Evolutionary conservation across 1,139 yeast species (phyloP).

Genomic region (Geotrichum bryndzae): DNA sequence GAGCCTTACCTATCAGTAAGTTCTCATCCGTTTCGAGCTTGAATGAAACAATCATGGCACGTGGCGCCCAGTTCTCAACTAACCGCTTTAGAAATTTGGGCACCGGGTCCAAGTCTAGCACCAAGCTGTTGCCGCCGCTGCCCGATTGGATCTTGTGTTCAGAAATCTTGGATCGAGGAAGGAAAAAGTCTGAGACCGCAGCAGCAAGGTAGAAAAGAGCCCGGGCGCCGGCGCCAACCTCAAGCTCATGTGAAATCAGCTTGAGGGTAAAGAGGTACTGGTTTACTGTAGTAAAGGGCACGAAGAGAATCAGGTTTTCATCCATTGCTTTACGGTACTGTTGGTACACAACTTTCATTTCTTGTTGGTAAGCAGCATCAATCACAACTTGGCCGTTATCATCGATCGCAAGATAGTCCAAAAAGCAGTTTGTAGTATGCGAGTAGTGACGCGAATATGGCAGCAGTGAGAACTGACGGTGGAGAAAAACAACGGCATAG

Average conservation of each 20-base stretch:
- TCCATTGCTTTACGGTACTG: conserved; percentile 58
- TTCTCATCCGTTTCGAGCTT: conserved; percentile 83
- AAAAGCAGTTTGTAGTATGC: conserved; percentile 75
- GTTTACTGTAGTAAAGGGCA: conserved; percentile 93
- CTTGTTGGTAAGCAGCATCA: conserved; percentile 53
- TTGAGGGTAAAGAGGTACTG: conserved; percentile 84
- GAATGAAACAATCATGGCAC: conserved; percentile 90
- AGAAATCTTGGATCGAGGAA: conserved; percentile 79
- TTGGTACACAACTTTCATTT: conserved; percentile 59
- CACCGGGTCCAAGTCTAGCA: conserved; percentile 87
- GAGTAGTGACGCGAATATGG: conserved; percentile 89
- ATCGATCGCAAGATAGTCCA: conserved; percentile 63
- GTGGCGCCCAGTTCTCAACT: conserved; percentile 92
- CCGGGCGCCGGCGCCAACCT: conserved; percentile 34
- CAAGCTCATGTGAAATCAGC: conserved; percentile 55
- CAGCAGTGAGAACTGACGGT: conserved; percentile 82
- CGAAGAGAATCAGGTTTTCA: conserved; percentile 55
- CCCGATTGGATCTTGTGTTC: conserved; percentile 91
- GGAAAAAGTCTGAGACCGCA: conserved; percentile 92
- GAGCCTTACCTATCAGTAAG: conserved; percentile 69
- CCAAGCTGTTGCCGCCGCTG: conserved; percentile 60
- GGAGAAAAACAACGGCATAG: conserved; percentile 87
- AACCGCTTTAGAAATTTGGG: conserved; percentile 86
- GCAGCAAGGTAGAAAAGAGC: conserved; percentile 83
- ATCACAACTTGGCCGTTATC: conserved; percentile 38